Conservation (phyloP, 2,329 filamentous ascomycete genomes). For the Aspergillus ruber region DNA sequence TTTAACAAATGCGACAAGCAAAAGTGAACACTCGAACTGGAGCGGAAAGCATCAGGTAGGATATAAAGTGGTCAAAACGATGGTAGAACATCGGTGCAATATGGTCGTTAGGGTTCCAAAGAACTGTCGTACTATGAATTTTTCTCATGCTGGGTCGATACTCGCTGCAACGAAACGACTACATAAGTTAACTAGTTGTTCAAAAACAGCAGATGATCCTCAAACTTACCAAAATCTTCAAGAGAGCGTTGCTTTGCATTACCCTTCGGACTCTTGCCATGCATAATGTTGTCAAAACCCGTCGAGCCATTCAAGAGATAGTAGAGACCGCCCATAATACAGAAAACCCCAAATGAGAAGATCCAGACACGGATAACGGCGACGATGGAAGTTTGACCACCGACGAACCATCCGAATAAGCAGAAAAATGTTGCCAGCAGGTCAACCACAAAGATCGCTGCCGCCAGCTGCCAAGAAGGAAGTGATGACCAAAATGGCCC, state of each 20-base stretch:
- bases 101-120: no score
- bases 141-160: slow-evolving; percentile 89
- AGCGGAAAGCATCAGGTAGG: no score
- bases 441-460: slow-evolving; percentile 75
- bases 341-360: slow-evolving; percentile 86
- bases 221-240: slow-evolving; percentile 76
- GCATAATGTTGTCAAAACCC: slow-evolving; percentile 88
- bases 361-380: slow-evolving; percentile 85
- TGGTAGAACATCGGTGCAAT: no score
- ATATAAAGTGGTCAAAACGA: no score
- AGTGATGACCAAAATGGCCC: slow-evolving; percentile 87
- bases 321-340: slow-evolving; percentile 69
- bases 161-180: slow-evolving; percentile 85
- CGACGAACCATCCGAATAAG: slow-evolving; percentile 76
- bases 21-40: no score
- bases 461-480: slow-evolving; percentile 75
- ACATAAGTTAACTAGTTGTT: slow-evolving; percentile 42
- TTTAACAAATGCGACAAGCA: no score
- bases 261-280: slow-evolving; percentile 77
- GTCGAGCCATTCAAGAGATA: slow-evolving; percentile 75
- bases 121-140: slow-evolving; percentile 22
- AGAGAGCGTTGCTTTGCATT: slow-evolving; percentile 73
- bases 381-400: slow-evolving; percentile 66
- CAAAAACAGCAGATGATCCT: background rate
- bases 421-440: slow-evolving; percentile 79